phyloP scores from a whole-genome alignment of 192 early-diverging fungal species.

The Entophlyctis luteolus region DNA sequence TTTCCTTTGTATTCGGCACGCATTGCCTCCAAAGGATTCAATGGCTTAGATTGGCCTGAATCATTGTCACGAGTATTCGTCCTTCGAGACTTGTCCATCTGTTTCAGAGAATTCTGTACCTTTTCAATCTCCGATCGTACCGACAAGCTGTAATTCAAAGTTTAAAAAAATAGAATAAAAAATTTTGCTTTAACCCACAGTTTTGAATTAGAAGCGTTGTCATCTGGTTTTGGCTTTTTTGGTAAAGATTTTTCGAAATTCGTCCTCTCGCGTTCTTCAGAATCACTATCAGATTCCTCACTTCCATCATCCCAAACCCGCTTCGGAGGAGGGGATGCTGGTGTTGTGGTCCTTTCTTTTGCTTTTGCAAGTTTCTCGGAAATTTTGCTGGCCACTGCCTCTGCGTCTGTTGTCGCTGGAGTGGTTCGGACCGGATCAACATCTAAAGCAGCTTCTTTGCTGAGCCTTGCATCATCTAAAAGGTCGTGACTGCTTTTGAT shows the following conservation, averaged over 20 bases:
- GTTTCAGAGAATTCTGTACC: slow-evolving; percentile 62
- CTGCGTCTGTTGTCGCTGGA: slow-evolving; percentile 39
- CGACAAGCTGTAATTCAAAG: neutral
- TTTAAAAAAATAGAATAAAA: no score
- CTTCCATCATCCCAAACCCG: neutral
- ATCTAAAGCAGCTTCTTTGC: slow-evolving; percentile 25
- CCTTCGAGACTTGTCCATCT: slow-evolving; percentile 38
- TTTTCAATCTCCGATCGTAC: slow-evolving; percentile 59
- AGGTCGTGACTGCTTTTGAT: slow-evolving; percentile 81
- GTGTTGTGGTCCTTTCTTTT: slow-evolving; percentile 21
- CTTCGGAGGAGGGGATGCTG: slow-evolving; percentile 6
- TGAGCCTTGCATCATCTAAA: slow-evolving; percentile 42
- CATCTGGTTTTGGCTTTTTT: neutral
- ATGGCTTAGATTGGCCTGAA: slow-evolving; percentile 29
- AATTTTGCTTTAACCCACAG: slow-evolving; percentile 16
- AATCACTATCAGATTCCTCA: neutral
- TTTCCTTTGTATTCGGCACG: slow-evolving; percentile 24
- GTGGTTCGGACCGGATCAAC: no score
- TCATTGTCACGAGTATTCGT: slow-evolving; percentile 15
- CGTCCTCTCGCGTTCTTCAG: neutral
- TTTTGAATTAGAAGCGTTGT: neutral
- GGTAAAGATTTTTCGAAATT: neutral
- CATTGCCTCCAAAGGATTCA: slow-evolving; percentile 27
- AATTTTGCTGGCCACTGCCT: slow-evolving; percentile 37
- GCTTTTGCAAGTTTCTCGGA: slow-evolving; percentile 13